phyloP scores from a whole-genome alignment of 2,329 filamentous ascomycete genomes.

The Neofusicoccum kwambonambiense region DNA sequence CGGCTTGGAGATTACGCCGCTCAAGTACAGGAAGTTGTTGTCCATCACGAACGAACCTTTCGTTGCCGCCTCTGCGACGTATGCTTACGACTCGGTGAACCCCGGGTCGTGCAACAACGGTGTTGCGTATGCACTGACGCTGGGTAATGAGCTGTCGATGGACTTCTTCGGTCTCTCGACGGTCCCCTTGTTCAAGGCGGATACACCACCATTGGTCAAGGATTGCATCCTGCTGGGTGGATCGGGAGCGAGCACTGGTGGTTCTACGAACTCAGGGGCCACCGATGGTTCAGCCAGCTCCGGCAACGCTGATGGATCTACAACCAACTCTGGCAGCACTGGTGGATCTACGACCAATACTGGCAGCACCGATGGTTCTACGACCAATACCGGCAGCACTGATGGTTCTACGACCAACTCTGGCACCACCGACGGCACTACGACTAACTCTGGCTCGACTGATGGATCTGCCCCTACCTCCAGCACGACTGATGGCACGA shows the following conservation, averaged over 20 bases:
- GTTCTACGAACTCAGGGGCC: not conserved
- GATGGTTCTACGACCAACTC: too few relatives aligned
- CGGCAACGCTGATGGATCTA: not conserved
- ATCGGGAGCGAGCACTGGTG: not conserved
- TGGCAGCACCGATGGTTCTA: too few relatives aligned
- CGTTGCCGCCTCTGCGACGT: not conserved
- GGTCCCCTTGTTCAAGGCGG: not conserved
- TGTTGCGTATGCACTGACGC: not conserved
- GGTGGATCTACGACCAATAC: too few relatives aligned
- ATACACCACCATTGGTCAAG: not conserved
- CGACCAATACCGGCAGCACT: too few relatives aligned
- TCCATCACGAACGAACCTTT: not conserved
- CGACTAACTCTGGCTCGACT: too few relatives aligned
- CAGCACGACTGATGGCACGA: too few relatives aligned
- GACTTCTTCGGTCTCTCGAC: not conserved
- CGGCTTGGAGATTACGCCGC: not conserved
- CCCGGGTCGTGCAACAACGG: not conserved
- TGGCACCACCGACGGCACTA: too few relatives aligned
- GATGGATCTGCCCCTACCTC: too few relatives aligned
- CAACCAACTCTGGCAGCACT: too few relatives aligned
- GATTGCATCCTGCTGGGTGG: not conserved
- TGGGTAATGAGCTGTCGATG: conserved; percentile 2
- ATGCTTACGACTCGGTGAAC: not conserved
- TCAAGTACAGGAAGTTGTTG: conserved; percentile 1
- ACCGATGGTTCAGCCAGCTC: not conserved